These are phyloP conservation scores for Osmanthus fragrans DNA, from an alignment of 257 asterid genomes.

Conservation along the genomic window DNA sequence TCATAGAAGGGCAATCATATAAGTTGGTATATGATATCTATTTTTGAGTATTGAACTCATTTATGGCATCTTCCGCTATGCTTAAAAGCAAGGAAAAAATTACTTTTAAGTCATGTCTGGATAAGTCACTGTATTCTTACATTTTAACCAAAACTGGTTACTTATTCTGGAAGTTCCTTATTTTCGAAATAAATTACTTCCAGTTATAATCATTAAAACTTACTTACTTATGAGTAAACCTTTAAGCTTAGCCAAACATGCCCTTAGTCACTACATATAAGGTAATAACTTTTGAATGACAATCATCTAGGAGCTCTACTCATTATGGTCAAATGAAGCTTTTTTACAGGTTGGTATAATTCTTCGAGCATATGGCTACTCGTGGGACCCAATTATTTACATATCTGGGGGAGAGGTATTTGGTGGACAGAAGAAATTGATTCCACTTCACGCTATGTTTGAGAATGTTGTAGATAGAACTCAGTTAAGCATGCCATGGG, in stretches of 20 bases:
- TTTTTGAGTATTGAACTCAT: neutral
- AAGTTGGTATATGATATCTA: too few species aligned
- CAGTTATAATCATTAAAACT: neutral
- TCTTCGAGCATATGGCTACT: slow-evolving; percentile 90
- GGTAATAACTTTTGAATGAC: neutral
- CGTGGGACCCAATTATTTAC: slow-evolving; percentile 80
- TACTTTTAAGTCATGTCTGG: neutral
- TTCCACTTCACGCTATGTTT: slow-evolving; percentile 92
- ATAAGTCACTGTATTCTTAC: neutral
- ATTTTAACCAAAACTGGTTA: neutral
- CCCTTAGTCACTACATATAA: neutral
- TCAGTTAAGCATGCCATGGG: slow-evolving; percentile 75
- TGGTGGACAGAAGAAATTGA: slow-evolving; percentile 92
- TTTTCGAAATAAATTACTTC: neutral
- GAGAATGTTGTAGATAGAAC: slow-evolving; percentile 93
- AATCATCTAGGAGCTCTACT: neutral
- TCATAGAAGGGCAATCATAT: neutral
- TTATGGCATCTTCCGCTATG: neutral
- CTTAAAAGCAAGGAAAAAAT: neutral
- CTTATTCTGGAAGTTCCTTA: neutral
- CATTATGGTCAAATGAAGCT: slow-evolving; percentile 2
- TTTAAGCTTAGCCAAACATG: neutral
- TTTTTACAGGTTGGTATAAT: slow-evolving; percentile 78
- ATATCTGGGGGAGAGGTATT: slow-evolving; percentile 94
- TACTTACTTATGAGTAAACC: neutral